These are phyloP conservation scores for Bullera alba DNA, from an alignment of 768 basidiomycete genomes.

Conservation along the genomic window DNA sequence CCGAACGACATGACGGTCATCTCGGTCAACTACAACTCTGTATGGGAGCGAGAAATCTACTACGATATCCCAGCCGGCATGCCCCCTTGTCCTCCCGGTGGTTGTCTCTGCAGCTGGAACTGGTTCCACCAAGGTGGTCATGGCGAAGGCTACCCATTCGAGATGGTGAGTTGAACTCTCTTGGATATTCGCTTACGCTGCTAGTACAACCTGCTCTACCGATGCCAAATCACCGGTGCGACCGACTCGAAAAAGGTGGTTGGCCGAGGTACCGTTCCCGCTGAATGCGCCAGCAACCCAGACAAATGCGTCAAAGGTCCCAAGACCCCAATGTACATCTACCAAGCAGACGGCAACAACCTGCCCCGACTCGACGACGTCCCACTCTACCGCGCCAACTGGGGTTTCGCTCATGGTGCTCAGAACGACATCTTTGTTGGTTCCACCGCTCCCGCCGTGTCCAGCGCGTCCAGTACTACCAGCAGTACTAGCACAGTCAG, in stretches of 20 bases:
- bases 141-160: conserved; percentile 27
- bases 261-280: conserved; percentile 1
- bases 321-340: conserved; percentile 4
- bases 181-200: no score
- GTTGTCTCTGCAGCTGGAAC: conserved; percentile 51
- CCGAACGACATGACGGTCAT: conserved; percentile 68
- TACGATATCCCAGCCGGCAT: conserved; percentile 62
- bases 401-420: conserved; percentile 43
- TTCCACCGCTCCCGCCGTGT: conserved; percentile 1
- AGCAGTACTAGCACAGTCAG: no score
- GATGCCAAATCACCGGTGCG: conserved; percentile 4
- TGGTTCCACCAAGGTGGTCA: conserved; percentile 46
- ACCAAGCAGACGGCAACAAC: conserved; percentile 21
- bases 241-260: not conserved
- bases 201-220: conserved; percentile 20
- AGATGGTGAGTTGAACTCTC: no score
- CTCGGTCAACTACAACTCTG: conserved; percentile 67
- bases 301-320: not conserved
- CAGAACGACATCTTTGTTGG: conserved; percentile 37
- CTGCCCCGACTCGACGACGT: conserved; percentile 33
- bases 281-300: not conserved
- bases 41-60: conserved; percentile 63
- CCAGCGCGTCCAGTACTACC: not conserved
- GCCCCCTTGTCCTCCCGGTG: conserved; percentile 61
- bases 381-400: conserved; percentile 40